These are phyloP conservation scores for Penicillium subrubescens DNA, from an alignment of 495 filamentous ascomycete species.

Conservation along the genomic window DNA sequence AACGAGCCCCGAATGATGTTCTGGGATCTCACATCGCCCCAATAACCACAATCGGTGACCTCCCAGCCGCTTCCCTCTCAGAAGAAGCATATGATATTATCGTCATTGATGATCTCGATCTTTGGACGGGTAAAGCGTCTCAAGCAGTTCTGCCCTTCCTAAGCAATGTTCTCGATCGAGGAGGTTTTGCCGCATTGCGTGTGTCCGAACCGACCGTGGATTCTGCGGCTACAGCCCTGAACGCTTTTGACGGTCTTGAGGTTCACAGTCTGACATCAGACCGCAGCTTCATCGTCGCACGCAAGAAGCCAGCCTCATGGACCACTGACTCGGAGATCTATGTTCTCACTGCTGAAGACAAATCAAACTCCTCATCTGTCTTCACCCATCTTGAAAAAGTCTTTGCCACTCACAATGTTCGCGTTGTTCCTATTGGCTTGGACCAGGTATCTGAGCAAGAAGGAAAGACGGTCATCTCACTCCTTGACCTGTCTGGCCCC, in stretches of 20 bases:
- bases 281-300: slow-evolving; percentile 15
- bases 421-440: slow-evolving; percentile 16
- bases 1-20: not conserved
- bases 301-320: slow-evolving; percentile 15
- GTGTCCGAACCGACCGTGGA: slow-evolving; percentile 7
- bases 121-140: slow-evolving; percentile 6
- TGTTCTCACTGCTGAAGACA: slow-evolving; percentile 10
- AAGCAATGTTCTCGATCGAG: slow-evolving; percentile 9
- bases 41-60: slow-evolving; percentile 7
- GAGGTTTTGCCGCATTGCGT: slow-evolving; percentile 17
- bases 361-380: slow-evolving; percentile 7
- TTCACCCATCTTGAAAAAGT: slow-evolving; percentile 19
- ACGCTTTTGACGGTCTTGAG: slow-evolving; percentile 9
- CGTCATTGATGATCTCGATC: slow-evolving; percentile 14
- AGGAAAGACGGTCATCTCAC: slow-evolving; percentile 26
- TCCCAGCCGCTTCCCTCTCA: slow-evolving; percentile 11
- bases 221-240: slow-evolving; percentile 2
- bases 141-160: slow-evolving; percentile 5
- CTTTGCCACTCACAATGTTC: slow-evolving; percentile 17
- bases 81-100: slow-evolving; percentile 16
- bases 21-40: slow-evolving; percentile 6
- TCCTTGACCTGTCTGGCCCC: slow-evolving; percentile 22
- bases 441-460: slow-evolving; percentile 15
- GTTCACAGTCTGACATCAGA: slow-evolving; percentile 16
- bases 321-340: slow-evolving; percentile 21